A percentile compares a stretch with the other conserved stretches of the same genome.
These are phyloP conservation scores for Striga hermonthica DNA, from an alignment of 305 asterid genomes.

Conservation along the genomic window DNA sequence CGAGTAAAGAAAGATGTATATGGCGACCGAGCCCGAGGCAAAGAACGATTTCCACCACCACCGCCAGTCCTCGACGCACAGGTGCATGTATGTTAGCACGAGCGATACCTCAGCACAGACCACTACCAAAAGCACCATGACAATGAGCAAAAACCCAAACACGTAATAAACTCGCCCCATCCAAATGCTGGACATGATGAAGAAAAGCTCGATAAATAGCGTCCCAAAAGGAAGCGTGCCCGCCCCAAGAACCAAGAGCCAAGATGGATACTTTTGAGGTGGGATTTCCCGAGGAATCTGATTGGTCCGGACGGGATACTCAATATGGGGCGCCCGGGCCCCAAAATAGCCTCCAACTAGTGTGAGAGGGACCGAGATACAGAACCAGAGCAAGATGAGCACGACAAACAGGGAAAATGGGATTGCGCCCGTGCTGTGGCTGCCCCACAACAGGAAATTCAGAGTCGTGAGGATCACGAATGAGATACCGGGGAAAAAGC, in stretches of 20 bases:
- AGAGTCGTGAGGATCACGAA: conserved; percentile 50
- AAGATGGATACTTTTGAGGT: conserved; percentile 59
- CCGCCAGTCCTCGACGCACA: conserved; percentile 70
- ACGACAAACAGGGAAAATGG: conserved; percentile 56
- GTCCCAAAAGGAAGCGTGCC: conserved; percentile 81
- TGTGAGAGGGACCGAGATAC: conserved; percentile 64
- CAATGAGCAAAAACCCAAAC: conserved; percentile 65
- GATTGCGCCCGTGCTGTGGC: conserved; percentile 70
- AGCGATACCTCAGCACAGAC: conserved; percentile 75
- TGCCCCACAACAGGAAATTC: conserved; percentile 66
- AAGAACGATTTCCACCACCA: conserved; percentile 89
- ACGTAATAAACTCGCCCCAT: conserved; percentile 76
- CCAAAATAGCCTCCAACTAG: conserved; percentile 62
- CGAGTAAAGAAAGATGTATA: conserved; percentile 62
- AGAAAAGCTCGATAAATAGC: conserved; percentile 67
- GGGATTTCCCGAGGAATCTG: conserved; percentile 75
- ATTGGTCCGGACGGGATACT: conserved; percentile 60
- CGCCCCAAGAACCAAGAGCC: conserved; percentile 69
- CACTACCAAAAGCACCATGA: conserved; percentile 51
- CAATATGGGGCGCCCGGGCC: conserved; percentile 60
- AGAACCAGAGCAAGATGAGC: conserved; percentile 61
- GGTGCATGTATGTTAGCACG: conserved; percentile 70
- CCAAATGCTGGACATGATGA: conserved; percentile 66
- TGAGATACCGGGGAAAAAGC: conserved; percentile 66
- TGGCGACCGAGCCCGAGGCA: conserved; percentile 68